These are phyloP conservation scores for Aspergillus alliaceus DNA, from an alignment of 2,329 filamentous ascomycete species.

Conservation along the genomic window DNA sequence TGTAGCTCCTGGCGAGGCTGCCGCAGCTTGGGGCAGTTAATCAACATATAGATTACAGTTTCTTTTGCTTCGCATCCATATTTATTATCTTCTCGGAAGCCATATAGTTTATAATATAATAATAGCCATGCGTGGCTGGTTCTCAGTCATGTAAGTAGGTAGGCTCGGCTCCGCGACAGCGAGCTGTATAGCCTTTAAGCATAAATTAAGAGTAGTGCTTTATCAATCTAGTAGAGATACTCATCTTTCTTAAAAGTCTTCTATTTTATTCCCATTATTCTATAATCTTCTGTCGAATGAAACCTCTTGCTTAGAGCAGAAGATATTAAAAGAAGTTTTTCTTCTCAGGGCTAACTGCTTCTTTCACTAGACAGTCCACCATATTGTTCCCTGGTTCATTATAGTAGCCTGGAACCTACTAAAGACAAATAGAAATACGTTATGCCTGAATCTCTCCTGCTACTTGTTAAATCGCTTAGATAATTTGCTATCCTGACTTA, in stretches of 20 bases:
- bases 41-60: constrained; percentile 16
- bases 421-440: constrained; percentile 12
- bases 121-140: constrained; percentile 24
- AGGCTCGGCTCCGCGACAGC: constrained; percentile 13
- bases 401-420: constrained; percentile 12
- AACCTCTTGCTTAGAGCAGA: constrained; percentile 10
- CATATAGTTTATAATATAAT: constrained; percentile 3
- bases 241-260: constrained; percentile 9
- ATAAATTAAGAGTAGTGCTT: constrained; percentile 3
- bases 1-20: constrained; percentile 6
- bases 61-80: constrained; percentile 19
- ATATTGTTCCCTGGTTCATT: constrained; percentile 4
- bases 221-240: constrained; percentile 9
- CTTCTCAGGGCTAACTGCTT: not conserved
- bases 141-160: constrained; percentile 22
- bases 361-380: constrained; percentile 5
- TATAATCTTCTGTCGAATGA: constrained; percentile 6
- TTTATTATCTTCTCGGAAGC: constrained; percentile 12
- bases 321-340: constrained; percentile 11
- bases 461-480: constrained; percentile 17
- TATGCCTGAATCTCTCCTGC: constrained; percentile 10
- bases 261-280: constrained; percentile 14
- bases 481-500: constrained; percentile 19
- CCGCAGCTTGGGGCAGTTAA: constrained; percentile 17
- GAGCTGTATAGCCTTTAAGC: constrained; percentile 10